Evolutionary conservation across 1,284 basidiomycete species (phyloP).

Genomic region (Melampsora medusae): DNA sequence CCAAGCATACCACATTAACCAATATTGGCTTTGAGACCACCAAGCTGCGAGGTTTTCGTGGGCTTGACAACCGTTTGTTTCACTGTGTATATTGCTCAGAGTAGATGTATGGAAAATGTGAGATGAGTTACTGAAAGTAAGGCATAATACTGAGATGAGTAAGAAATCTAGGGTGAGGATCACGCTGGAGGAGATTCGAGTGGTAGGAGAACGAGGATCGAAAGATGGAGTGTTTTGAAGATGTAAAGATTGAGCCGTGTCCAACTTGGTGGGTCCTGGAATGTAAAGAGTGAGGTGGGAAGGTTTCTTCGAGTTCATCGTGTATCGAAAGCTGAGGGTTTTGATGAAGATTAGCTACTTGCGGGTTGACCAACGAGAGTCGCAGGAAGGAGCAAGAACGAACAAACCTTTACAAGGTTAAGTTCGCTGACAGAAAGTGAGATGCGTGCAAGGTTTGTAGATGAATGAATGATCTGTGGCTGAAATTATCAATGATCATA

Average conservation of each 20-base stretch:
- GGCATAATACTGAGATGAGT: background rate
- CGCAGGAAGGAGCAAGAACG: too few species aligned
- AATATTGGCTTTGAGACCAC: background rate
- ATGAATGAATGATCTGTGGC: too few species aligned
- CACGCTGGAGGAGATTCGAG: background rate
- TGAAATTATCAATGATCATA: too few species aligned
- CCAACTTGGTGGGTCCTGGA: background rate
- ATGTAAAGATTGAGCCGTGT: background rate
- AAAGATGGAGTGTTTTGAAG: background rate
- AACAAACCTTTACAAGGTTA: too few species aligned
- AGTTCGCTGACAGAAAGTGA: too few species aligned
- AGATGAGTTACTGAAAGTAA: background rate
- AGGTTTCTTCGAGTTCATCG: background rate
- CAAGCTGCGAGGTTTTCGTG: background rate
- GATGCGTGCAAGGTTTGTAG: too few species aligned
- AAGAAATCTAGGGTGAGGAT: conserved; percentile 7
- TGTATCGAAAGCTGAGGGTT: too few species aligned
- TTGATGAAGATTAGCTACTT: too few species aligned
- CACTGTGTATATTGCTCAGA: background rate
- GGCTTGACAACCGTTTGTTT: background rate
- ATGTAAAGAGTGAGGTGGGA: background rate
- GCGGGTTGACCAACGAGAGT: too few species aligned
- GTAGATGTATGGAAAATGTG: background rate
- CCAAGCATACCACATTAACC: conserved; percentile 5
- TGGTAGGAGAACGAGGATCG: background rate